Evolutionary conservation across 768 basidiomycete species (phyloP).

Genomic region (Pleurotus ostreatus): DNA sequence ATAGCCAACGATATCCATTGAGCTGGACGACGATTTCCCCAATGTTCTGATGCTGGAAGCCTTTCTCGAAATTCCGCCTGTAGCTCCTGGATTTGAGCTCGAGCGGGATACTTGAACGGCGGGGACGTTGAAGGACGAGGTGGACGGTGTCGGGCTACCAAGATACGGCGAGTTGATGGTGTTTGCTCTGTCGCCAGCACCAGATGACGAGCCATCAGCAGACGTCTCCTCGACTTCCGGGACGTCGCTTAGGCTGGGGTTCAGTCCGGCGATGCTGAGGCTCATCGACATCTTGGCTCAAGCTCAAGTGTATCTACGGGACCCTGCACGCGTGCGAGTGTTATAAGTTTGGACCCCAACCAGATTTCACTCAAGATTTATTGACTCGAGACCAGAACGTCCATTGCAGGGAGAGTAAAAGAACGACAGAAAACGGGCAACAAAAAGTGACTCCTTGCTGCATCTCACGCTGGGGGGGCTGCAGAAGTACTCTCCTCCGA

Average conservation of each 20-base stretch:
- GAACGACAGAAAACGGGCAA: too few relatives aligned
- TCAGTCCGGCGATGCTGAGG: too few relatives aligned
- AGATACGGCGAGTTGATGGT: neutral
- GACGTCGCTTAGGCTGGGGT: slow-evolving; percentile 3
- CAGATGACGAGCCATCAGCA: neutral
- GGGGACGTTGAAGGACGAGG: slow-evolving; percentile 1
- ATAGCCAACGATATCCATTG: neutral
- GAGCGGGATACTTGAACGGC: neutral
- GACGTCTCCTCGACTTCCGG: slow-evolving; percentile 5
- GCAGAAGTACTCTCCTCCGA: too few relatives aligned
- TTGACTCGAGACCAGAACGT: too few relatives aligned
- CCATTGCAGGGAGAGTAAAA: too few relatives aligned
- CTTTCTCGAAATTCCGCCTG: slow-evolving; percentile 1
- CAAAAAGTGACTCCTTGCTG: too few relatives aligned
- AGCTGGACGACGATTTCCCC: slow-evolving; percentile 3
- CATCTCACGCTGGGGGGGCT: too few relatives aligned
- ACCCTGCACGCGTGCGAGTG: neutral
- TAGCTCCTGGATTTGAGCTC: neutral
- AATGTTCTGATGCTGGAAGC: slow-evolving; percentile 11
- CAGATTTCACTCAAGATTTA: too few relatives aligned
- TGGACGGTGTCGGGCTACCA: slow-evolving; percentile 2
- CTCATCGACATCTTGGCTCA: too few relatives aligned
- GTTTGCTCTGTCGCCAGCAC: neutral
- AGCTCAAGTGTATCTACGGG: too few relatives aligned
- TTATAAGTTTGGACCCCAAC: too few relatives aligned